Evolutionary conservation across 2,329 filamentous ascomycete species (phyloP), one percentile per base, ranked within the genome.

Genomic region (Ophiostoma ips): DNA sequence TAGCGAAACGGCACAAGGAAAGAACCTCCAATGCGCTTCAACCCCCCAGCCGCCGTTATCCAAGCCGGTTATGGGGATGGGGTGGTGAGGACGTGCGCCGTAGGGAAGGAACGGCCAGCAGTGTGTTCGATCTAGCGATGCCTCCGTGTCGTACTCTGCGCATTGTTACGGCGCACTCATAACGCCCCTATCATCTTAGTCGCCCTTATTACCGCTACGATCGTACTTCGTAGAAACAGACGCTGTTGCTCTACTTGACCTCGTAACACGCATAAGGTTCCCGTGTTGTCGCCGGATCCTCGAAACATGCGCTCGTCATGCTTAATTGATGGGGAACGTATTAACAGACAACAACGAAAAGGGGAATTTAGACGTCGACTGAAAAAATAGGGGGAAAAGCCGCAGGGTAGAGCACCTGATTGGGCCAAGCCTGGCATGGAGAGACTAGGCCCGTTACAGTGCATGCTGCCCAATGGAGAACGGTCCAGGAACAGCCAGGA

Each of bases 321-420:
- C 45, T 47, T 47, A 47, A 47, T 47, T 36, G 35, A 47, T 47
- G 45, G 45, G 35, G 45, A 37, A 24, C 33, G n/a, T 19, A 21
- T n/a, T 21, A 28, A 10, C 21, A 21, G 12, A 4, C 7, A 24
- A 10, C 19, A 13, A 24, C 21, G 36, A n/a, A n/a, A n/a, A n/a
- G n/a, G n/a, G n/a, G n/a, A n/a, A n/a, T 18, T 38, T 38, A 40
- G 18, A 50, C 28, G 28, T 30, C n/a, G n/a, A n/a, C n/a, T n/a
- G 41, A 31, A 16, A 41, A 19, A 41, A n/a, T n/a, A n/a, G n/a
- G 13, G 12, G 16, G 44, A 46, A 53, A 50, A 50, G 46, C 46
- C 34, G 44, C 34, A 50, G 35, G 34, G 38, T 48, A 18, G 16
- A 31, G 5, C 3, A 13, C 12, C 0, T 47, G n/a, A 52, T 52